Base-by-base conservation (phyloP, 202 grass and related monocot genomes). In the Zoysia matrella region DNA sequence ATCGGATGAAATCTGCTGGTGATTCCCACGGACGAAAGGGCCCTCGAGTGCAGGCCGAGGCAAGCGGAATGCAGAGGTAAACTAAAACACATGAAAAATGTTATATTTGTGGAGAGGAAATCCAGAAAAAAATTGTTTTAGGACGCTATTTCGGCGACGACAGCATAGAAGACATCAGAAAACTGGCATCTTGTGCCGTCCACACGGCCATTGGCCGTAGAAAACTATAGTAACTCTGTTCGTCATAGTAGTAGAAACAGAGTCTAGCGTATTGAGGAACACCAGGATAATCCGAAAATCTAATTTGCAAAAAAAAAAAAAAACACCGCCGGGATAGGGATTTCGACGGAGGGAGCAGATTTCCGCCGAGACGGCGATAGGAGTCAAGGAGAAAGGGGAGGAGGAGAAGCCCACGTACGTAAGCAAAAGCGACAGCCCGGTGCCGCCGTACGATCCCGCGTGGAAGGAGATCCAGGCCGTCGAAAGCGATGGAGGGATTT, bases 391-490 rank as follows among this genome's bases (percentile, higher is more conserved):
- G 47, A 53, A 30, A 30, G 11, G 53, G 41, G 15, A 47, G 16
- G 55, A 69, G 60, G 22, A 30, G 22, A 30, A 30, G 22, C 22
- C 22, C 69, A 89, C 91, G 65, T 94, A 78, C 73, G 74, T 62
- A 54, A 39, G 75, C 49, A 86, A 82, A 85, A 86, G 79, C 70
- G 86, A 92, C 80, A 74, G 74, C 56, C 41, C 16, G 74, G 80
- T 70, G 87, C 9, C 40, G 30, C 36, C 86, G 94, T 93, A 84
- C 78, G 91, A 93, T 91, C 70, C 51, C n/a, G 39, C 57, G 71
- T 76, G 60, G 81, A 85, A 30, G 77, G 75, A 81, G 86, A 93
- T 93, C 90, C 63, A 49, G 80, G 70, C 90, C 88, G 84, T 76
- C 82, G 88, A 93, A 87, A 86, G 72, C 69, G 82, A 91, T 83